Evolutionary conservation across 192 early-diverging fungal genomes (phyloP).

Genomic region (Backusella sp.): DNA sequence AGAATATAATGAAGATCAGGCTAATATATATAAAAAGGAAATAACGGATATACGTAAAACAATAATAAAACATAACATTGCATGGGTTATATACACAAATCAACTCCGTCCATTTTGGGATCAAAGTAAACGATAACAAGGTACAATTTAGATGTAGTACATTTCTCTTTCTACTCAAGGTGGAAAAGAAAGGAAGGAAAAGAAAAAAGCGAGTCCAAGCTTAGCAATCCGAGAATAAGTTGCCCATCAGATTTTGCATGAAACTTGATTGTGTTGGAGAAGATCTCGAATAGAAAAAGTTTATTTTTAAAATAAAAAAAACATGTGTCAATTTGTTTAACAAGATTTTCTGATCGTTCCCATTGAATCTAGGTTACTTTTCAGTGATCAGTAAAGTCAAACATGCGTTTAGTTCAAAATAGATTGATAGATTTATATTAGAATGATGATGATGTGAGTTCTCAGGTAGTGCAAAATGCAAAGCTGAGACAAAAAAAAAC

Average conservation of each 20-base stretch:
- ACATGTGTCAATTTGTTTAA: not conserved
- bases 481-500: not conserved
- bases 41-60: not conserved
- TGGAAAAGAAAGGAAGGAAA: not conserved
- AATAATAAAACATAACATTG: not conserved
- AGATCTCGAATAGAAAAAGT: not conserved
- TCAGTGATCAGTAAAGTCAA: too few species aligned
- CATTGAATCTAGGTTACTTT: not conserved
- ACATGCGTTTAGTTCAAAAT: not conserved
- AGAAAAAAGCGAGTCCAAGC: not conserved
- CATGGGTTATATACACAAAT: not conserved
- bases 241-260: not conserved
- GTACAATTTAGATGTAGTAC: not conserved
- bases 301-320: not conserved
- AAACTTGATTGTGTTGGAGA: not conserved
- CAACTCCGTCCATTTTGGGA: not conserved
- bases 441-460: not conserved
- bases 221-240: not conserved
- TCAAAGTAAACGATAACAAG: not conserved
- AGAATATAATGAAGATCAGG: not conserved
- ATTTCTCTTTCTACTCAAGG: not conserved
- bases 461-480: not conserved
- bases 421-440: not conserved
- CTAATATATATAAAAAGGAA: not conserved
- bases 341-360: not conserved